A percentile compares a stretch with the other conserved stretches of the same genome.
These are phyloP conservation scores for Poterioochromonas sp. DNA, from an alignment of 352 stramenopile species.

Conservation along the genomic window DNA sequence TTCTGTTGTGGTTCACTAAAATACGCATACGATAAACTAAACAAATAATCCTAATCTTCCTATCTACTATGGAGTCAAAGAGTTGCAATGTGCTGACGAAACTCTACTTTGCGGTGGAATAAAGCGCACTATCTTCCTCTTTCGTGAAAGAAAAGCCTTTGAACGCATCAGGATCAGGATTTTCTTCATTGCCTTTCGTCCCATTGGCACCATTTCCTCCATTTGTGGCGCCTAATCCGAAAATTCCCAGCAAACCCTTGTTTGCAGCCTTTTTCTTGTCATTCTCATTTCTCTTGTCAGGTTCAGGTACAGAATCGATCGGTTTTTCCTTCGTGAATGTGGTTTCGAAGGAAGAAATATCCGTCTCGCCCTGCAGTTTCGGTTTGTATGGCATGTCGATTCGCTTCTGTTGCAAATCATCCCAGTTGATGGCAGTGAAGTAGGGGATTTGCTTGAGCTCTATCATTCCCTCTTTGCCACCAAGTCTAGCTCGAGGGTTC, in stretches of 20 bases:
- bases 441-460: slow-evolving; percentile 36
- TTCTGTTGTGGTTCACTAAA: no score
- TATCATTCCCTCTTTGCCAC: slow-evolving; percentile 36
- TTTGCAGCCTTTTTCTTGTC: neutral
- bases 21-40: no score
- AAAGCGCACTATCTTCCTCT: neutral
- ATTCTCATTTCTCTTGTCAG: neutral
- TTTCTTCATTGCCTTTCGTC: neutral
- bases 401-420: neutral
- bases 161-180: slow-evolving; percentile 1
- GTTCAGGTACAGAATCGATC: neutral
- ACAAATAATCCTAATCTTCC: no score
- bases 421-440: slow-evolving; percentile 33
- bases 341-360: slow-evolving; percentile 32
- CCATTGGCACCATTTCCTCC: no score
- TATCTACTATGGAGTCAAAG: no score
- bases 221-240: neutral
- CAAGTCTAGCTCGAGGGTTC: slow-evolving; percentile 58
- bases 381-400: slow-evolving; percentile 31
- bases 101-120: neutral
- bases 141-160: slow-evolving; percentile 34
- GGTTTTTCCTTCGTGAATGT: slow-evolving; percentile 28
- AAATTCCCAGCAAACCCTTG: neutral
- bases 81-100: no score
- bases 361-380: neutral